These are phyloP conservation scores for Lantana camara DNA, from an alignment of 257 asterid species.

Conservation along the genomic window DNA sequence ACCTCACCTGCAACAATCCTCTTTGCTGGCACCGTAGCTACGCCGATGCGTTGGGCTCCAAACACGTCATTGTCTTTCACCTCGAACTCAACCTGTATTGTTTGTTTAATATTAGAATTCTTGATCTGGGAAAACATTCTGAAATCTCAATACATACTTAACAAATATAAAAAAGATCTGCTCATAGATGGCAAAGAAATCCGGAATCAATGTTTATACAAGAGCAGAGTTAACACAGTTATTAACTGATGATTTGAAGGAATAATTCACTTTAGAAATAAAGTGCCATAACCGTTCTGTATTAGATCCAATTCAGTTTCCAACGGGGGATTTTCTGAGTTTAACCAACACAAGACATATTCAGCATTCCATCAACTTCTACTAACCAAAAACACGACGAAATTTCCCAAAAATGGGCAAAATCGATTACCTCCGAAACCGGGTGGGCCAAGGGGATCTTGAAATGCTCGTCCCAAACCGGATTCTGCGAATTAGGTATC, in stretches of 20 bases:
- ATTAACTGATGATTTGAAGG: background rate
- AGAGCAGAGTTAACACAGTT: background rate
- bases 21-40: constrained; percentile 60
- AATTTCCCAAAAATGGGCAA: background rate
- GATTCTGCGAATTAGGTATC: constrained; percentile 75
- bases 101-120: constrained; percentile 1
- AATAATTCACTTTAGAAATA: background rate
- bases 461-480: constrained; percentile 85
- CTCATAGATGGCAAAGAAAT: background rate
- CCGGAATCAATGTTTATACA: background rate
- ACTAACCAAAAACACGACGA: background rate
- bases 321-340: background rate
- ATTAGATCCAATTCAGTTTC: background rate
- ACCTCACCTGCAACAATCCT: constrained; percentile 62
- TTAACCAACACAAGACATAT: background rate
- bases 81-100: constrained; percentile 63
- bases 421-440: constrained; percentile 47
- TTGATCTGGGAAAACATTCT: constrained; percentile 5
- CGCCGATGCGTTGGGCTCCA: constrained; percentile 83
- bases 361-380: background rate
- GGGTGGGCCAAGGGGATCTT: constrained; percentile 86
- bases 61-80: constrained; percentile 92
- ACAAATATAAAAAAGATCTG: background rate
- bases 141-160: constrained; percentile 1
- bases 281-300: background rate